Evolutionary conservation across 352 stramenopile species (phyloP).

Genomic region (Phytophthora rubi): DNA sequence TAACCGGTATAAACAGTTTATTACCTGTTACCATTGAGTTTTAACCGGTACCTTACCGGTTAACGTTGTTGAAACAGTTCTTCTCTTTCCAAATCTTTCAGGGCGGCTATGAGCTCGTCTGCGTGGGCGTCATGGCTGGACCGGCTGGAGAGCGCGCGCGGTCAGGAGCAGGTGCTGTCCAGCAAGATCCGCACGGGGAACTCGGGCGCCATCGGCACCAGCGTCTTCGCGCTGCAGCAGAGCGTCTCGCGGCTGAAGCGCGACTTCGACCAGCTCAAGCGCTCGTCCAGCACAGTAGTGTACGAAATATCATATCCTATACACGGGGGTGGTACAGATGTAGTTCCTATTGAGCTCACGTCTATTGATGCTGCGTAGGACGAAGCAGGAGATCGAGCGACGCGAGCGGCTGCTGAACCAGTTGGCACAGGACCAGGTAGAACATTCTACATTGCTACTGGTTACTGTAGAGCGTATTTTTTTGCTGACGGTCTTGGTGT

Average conservation of each 20-base stretch:
- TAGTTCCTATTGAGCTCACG: not conserved
- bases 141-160: constrained; percentile 75
- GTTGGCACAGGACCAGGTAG: constrained; percentile 67
- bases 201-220: constrained; percentile 66
- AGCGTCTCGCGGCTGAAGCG: constrained; percentile 78
- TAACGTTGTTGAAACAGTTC: not conserved
- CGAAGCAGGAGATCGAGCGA: constrained; percentile 72
- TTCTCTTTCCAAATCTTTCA: not conserved
- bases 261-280: constrained; percentile 84
- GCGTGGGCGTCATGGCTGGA: constrained; percentile 86
- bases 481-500: not conserved
- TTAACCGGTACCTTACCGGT: not conserved
- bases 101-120: constrained; percentile 57
- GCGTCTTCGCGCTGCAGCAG: constrained; percentile 87
- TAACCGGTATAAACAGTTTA: too few species aligned
- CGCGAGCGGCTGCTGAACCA: constrained; percentile 69
- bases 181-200: constrained; percentile 77
- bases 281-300: constrained; percentile 50
- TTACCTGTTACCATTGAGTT: too few species aligned
- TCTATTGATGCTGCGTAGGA: constrained; percentile 38
- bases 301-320: constrained; percentile 32
- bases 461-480: too few species aligned
- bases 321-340: not conserved
- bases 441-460: not conserved
- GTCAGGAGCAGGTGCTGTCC: constrained; percentile 67